phyloP scores from a whole-genome alignment of 75 land plant species.

The Pinus taeda region DNA sequence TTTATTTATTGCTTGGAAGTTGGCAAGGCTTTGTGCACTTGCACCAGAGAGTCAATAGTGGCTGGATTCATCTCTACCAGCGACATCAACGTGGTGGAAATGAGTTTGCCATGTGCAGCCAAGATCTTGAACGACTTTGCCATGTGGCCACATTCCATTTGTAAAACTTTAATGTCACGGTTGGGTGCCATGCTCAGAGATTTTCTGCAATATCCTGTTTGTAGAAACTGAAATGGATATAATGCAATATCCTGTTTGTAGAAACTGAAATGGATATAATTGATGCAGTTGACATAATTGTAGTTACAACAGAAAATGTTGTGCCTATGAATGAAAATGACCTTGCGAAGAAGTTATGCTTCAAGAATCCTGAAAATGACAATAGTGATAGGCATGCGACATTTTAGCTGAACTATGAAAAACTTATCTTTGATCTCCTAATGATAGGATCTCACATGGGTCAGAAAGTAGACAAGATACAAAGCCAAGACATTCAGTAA shows the following conservation, averaged over 20 bases:
- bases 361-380: neutral
- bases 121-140: no score
- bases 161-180: no score
- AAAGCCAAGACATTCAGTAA: neutral
- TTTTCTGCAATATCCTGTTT: no score
- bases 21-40: no score
- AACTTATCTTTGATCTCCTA: neutral
- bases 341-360: neutral
- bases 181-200: neutral
- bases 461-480: no score
- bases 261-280: neutral
- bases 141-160: no score
- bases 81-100: no score
- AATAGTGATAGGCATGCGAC: no score
- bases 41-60: no score
- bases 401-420: neutral
- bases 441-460: neutral
- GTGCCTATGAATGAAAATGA: neutral
- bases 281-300: neutral
- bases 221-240: neutral
- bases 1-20: no score
- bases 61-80: no score
- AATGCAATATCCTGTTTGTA: neutral
- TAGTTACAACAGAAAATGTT: neutral
- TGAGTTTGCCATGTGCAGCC: no score